phyloP scores from a whole-genome alignment of 2,329 filamentous ascomycete genomes.

The Fusarium oligoseptatum region DNA sequence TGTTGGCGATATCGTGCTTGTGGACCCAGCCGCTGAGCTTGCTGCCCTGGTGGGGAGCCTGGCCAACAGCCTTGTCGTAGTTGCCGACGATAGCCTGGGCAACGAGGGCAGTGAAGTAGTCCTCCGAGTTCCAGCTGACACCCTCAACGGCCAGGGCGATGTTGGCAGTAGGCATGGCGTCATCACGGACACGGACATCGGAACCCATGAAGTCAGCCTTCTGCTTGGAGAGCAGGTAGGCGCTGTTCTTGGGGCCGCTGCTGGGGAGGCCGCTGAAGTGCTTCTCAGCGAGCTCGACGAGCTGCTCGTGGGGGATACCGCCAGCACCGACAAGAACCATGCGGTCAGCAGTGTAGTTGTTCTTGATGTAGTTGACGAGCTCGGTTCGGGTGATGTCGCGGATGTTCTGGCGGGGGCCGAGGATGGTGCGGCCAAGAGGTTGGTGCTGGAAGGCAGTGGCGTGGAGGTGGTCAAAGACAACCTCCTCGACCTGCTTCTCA shows the following conservation, averaged over 20 bases:
- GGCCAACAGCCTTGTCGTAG: slow-evolving; percentile 99
- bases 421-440: slow-evolving; percentile 95
- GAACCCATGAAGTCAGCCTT: slow-evolving; percentile 97
- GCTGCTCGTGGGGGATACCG: slow-evolving; percentile 91
- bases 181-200: slow-evolving; percentile 94
- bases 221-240: slow-evolving; percentile 83
- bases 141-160: slow-evolving; percentile 99
- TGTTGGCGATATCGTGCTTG: slow-evolving; percentile 96
- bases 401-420: slow-evolving; percentile 98
- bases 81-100: slow-evolving; percentile 99
- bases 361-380: slow-evolving; percentile 96
- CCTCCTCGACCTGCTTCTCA: slow-evolving; percentile 99
- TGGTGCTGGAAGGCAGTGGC: slow-evolving; percentile 98
- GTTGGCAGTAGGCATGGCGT: slow-evolving; percentile 95
- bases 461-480: slow-evolving; percentile 99
- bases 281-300: slow-evolving; percentile 97
- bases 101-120: slow-evolving; percentile 98
- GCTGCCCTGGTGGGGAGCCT: slow-evolving; percentile 96
- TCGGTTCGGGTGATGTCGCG: slow-evolving; percentile 93
- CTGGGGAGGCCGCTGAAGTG: slow-evolving; percentile 87
- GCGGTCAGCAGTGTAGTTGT: slow-evolving; percentile 99
- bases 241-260: slow-evolving; percentile 79
- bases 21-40: slow-evolving; percentile 96
- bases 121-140: slow-evolving; percentile 99
- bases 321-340: slow-evolving; percentile 98